Conservation (phyloP, 2,329 filamentous ascomycete species). For the Scedosporium dehoogii region DNA sequence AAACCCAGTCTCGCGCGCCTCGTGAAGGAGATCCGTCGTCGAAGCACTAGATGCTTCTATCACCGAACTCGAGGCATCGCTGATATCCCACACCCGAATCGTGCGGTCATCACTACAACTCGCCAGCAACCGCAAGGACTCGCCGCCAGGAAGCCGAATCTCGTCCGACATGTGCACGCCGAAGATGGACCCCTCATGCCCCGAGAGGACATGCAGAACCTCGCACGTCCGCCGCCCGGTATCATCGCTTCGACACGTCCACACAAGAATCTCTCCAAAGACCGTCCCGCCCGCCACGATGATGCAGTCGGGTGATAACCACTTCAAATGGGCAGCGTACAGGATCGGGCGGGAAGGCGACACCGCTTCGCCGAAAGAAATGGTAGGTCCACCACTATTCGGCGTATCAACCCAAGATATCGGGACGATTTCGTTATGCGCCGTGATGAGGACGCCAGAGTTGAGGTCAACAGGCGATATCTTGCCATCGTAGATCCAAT, state of each 20-base stretch:
- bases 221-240: conserved; percentile 20
- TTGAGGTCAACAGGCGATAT: conserved; percentile 34
- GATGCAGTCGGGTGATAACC: conserved; percentile 46
- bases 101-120: conserved; percentile 95
- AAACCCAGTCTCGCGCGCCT: conserved; percentile 53
- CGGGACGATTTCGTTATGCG: conserved; percentile 71
- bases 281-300: conserved; percentile 83
- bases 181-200: conserved; percentile 90
- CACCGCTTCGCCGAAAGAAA: conserved; percentile 38
- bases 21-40: conserved; percentile 17
- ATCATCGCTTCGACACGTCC: conserved; percentile 52
- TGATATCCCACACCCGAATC: conserved; percentile 78
- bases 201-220: conserved; percentile 44
- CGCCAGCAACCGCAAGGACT: conserved; percentile 54
- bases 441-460: conserved; percentile 59
- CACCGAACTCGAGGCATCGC: conserved; percentile 28
- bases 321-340: conserved; percentile 70
- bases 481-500: conserved; percentile 69
- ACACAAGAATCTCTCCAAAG: conserved; percentile 88
- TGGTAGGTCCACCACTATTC: conserved; percentile 8
- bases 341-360: conserved; percentile 73
- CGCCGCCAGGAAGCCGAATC: conserved; percentile 27
- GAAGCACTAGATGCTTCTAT: conserved; percentile 19
- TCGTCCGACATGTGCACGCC: conserved; percentile 68
- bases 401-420: conserved; percentile 24